Base-by-base conservation (phyloP, 225 moss, liverwort and hornwort species). In the Antitrichia curtipendula region DNA sequence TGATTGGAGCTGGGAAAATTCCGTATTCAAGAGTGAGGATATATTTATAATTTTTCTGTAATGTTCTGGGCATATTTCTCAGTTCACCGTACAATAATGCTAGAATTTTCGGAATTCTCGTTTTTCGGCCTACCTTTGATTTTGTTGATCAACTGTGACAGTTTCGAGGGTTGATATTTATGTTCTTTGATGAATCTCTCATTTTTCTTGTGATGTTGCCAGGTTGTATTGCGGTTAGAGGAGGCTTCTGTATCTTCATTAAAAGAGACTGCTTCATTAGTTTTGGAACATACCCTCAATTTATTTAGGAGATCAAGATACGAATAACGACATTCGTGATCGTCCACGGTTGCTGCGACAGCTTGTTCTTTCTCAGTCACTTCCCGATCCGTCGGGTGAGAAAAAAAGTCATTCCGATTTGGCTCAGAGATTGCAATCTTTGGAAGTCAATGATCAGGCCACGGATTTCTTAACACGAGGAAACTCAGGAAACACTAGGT, bases 241-340 rank as follows among this genome's bases (percentile, higher is more conserved):
- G 92, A 86, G 80, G 86, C 84, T 36, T 79, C 91, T 52, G 89
- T 91, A 85, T 91, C 94, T 77, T 66, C 92, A 62, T 85, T 93
- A 88, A 91, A 89, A 80, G 91, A 92, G 58, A 93, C 90, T 61
- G 89, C 94, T 80, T 64, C 77, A 41, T 85, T 96, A 85, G 94
- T 99, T 81, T 91, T 99, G 78, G 88, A 95, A 83, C 91, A 95
- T 87, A 91, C 95, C 78, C 93, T 99, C 56, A 91, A 92, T 86
- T n/a, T n/a, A n/a, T n/a, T 90, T 99, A 81, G 95, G 96, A 54
- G 90, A 94, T 75, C 90, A 93, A 77, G 99, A 99, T 86, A 81
- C 89, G 69, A 96, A 87, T 87, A 95, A 92, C 83, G 99, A 99
- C 66, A 92, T 99, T 77, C 99, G 99, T 64, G 99, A 97, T 89